phyloP scores from a whole-genome alignment of 768 basidiomycete genomes.

The Heimioporus sp. region DNA sequence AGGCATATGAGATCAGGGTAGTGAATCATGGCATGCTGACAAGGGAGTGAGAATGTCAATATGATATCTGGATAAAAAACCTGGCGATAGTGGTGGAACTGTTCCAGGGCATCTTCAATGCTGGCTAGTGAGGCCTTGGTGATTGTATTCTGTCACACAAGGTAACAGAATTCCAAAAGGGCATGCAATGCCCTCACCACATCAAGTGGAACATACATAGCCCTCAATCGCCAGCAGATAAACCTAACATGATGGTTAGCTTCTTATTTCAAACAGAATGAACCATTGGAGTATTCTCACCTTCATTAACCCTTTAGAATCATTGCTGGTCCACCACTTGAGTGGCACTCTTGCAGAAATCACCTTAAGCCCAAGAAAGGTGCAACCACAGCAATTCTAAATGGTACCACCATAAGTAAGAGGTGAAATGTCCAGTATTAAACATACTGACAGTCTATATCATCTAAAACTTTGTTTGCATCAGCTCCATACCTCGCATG shows the following conservation, averaged over 20 bases:
- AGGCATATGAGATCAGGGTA: conserved; percentile 20
- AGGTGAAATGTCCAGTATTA: neutral
- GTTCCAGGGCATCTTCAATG: conserved; percentile 13
- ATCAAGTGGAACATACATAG: conserved; percentile 17
- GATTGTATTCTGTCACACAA: conserved; percentile 18
- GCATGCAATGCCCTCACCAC: conserved; percentile 17
- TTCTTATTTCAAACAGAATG: neutral
- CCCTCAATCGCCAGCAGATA: conserved; percentile 27
- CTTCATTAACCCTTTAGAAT: conserved; percentile 40
- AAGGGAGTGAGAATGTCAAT: conserved; percentile 23
- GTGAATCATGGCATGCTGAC: conserved; percentile 32
- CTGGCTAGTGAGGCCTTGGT: conserved; percentile 10
- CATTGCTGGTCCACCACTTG: conserved; percentile 38
- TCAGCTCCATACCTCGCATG: neutral
- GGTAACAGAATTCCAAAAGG: conserved; percentile 34
- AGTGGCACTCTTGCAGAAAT: conserved; percentile 30
- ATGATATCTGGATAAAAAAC: conserved; percentile 19
- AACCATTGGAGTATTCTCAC: conserved; percentile 5
- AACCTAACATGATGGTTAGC: conserved; percentile 11
- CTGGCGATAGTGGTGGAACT: conserved; percentile 19
- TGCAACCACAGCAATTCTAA: conserved; percentile 28
- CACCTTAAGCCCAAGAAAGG: conserved; percentile 26
- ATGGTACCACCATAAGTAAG: too few species aligned
- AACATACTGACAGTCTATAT: conserved; percentile 30
- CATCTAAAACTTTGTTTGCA: conserved; percentile 22